Conservation (phyloP, 768 basidiomycete genomes). For the Sutorius australiensis region DNA sequence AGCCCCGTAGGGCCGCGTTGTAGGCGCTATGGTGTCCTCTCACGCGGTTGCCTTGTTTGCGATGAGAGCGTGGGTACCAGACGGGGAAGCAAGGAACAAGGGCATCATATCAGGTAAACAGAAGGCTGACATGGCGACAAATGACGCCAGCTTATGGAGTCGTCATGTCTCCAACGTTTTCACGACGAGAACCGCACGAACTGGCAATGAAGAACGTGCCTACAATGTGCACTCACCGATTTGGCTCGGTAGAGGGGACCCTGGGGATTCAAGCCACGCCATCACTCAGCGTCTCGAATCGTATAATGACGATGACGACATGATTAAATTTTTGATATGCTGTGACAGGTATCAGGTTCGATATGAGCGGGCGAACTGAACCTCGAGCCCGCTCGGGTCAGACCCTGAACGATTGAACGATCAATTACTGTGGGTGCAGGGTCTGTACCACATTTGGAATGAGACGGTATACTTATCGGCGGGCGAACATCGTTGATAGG, state of each 20-base stretch:
- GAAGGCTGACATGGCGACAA: background rate
- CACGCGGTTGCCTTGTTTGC: background rate
- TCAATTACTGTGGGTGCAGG: background rate
- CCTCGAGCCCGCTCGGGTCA: background rate
- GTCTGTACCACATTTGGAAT: background rate
- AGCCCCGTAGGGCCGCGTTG: background rate
- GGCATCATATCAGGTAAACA: background rate
- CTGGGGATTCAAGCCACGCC: background rate
- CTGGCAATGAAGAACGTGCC: background rate
- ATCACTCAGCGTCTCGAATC: background rate
- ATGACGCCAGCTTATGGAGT: background rate
- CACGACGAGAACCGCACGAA: too few species aligned
- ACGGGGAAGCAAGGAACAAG: background rate
- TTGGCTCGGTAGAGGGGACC: background rate
- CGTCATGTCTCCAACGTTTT: background rate
- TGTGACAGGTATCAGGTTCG: background rate
- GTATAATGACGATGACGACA: background rate
- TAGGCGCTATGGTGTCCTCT: background rate
- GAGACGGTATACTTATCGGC: background rate
- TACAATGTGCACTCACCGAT: background rate
- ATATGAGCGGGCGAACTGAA: slow-evolving; percentile 2
- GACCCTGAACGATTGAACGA: background rate
- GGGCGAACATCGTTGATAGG: background rate
- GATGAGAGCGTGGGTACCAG: background rate
- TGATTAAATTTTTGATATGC: background rate